These are phyloP conservation scores for Capsella rubella DNA, from an alignment of 441 rosid species.

Conservation along the genomic window DNA sequence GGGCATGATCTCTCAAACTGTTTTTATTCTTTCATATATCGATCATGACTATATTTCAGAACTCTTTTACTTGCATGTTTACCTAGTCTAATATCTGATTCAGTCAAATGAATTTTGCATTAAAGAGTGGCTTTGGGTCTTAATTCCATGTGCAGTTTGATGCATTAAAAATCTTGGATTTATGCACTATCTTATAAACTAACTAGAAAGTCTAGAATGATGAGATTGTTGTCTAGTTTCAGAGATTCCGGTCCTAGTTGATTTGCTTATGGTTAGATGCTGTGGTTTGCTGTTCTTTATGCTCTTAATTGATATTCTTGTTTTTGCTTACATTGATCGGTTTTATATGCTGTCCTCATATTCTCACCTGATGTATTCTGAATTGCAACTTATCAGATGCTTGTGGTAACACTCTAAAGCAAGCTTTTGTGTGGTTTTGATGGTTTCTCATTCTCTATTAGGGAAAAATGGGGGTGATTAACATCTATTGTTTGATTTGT, in stretches of 20 bases:
- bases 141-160: neutral
- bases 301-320: neutral
- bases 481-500: no score
- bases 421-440: neutral
- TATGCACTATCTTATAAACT: slow-evolving; percentile 15
- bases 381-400: neutral
- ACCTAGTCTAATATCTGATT: slow-evolving; percentile 12
- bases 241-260: neutral
- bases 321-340: neutral
- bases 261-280: neutral
- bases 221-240: slow-evolving; percentile 3
- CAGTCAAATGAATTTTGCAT: slow-evolving; percentile 10
- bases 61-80: slow-evolving; percentile 28
- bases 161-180: neutral
- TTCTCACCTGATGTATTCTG: neutral
- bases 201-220: neutral
- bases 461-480: neutral
- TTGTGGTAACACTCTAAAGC: neutral
- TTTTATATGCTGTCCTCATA: neutral
- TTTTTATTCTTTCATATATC: slow-evolving; percentile 31
- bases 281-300: neutral
- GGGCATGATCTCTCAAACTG: slow-evolving; percentile 30
- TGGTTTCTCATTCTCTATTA: neutral
- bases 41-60: slow-evolving; percentile 24
- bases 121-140: neutral